Conservation (phyloP, 2,329 filamentous ascomycete species). For the Rhinocladiella similis region DNA sequence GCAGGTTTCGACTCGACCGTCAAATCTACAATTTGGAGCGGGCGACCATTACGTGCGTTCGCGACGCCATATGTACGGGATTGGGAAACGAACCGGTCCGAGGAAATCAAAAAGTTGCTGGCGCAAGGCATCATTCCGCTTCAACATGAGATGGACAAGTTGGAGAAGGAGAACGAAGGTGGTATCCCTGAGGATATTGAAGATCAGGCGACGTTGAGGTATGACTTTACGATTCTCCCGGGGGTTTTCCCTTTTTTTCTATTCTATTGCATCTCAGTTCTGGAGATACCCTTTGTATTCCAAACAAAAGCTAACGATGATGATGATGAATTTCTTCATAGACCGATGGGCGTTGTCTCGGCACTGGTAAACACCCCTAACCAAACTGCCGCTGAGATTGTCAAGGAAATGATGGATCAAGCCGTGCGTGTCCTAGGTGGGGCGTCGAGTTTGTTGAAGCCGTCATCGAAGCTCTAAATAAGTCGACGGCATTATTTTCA, state of each 20-base stretch:
- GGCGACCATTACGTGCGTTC: conserved; percentile 70
- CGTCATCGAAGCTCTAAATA: conserved; percentile 1
- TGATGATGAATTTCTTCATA: too few relatives aligned
- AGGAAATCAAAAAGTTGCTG: conserved; percentile 67
- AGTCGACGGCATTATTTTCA: too few relatives aligned
- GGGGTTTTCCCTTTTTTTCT: too few relatives aligned
- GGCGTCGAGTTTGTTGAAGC: background rate
- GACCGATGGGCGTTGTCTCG: conserved; percentile 79
- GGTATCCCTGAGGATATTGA: conserved; percentile 62
- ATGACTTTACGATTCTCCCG: background rate
- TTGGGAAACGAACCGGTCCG: conserved; percentile 69
- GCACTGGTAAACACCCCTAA: conserved; percentile 63
- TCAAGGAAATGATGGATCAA: conserved; percentile 77
- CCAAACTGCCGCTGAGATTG: conserved; percentile 72
- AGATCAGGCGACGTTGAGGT: conserved; percentile 22
- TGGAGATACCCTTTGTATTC: too few relatives aligned
- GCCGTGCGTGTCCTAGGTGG: conserved; percentile 39
- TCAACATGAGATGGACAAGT: conserved; percentile 42
- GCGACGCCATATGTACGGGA: conserved; percentile 70
- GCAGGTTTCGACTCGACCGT: conserved; percentile 72
- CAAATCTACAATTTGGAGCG: conserved; percentile 74
- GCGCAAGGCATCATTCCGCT: conserved; percentile 70
- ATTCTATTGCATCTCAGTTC: too few relatives aligned
- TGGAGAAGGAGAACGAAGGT: conserved; percentile 26
- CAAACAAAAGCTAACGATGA: too few relatives aligned